Base-by-base conservation (phyloP, 2,329 filamentous ascomycete genomes). In the Cladophialophora chaetospira region DNA sequence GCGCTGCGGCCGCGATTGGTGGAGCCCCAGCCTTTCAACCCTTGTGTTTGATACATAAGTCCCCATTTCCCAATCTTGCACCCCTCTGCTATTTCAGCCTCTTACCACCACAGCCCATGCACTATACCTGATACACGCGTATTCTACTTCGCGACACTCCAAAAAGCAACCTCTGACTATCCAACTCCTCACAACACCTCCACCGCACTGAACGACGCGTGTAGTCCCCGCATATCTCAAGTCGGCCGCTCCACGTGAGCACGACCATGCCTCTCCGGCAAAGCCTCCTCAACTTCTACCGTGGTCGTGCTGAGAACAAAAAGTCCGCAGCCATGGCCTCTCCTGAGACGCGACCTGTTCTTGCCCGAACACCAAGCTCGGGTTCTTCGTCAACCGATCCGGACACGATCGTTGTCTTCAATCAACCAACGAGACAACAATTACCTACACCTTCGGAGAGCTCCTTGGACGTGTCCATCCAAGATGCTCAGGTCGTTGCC, bases 401-500 rank as follows among this genome's bases (percentile, higher is more conserved):
- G 35, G 64, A 65, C 42, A 61, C 61, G 13, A 65, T 65, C 23
- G 51, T 57, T 5, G 56, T 66, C 8, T 25, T 29, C 17, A 36
- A 50, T 13, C 49, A 52, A 10, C 50, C 51, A 5, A 38, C 23
- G 4, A 33, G 13, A 29, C 46, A 33, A 23, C 63, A 66, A 55
- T 57, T 67, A 9, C 68, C 68, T 38, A 67, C 66, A 9, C 67
- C 68, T 10, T 68, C 63, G 19, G 65, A 67, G 35, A 66, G 66
- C 53, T 61, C 65, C 29, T 60, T 63, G 38, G 68, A 70, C 56
- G 58, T 64, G 43, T 67, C 67, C 13, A 64, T 65, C 29, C 55
- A 63, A 23, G 47, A 62, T 42, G 58, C 40, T 19, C 56, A 51
- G 19, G 47, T 53, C 5, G 47, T 60, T 3, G 50, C 49, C n/a